Evolutionary conservation across 768 basidiomycete species (phyloP), one percentile per base, ranked within the genome.

Genomic region (Pluteus cervinus): DNA sequence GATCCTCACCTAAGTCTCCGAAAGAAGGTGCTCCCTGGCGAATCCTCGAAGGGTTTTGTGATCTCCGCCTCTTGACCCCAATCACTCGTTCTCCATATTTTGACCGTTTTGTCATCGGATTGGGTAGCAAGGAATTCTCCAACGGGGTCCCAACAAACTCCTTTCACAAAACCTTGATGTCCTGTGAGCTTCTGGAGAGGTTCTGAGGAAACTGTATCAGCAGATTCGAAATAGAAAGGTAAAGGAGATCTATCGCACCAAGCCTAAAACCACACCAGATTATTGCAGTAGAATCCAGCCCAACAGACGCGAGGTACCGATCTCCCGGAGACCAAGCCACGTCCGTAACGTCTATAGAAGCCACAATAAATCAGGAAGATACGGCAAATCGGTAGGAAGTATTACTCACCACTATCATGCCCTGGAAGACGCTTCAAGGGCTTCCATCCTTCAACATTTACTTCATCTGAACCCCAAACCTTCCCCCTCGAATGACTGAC

Each of bases 71-170:
- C 86, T 3, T 93, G 61, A 4, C 68, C 64, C 96, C 96, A 99
- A 48, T 94, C 90, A 6, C 78, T 81, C 0, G 94, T 94, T 47
- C 84, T 75, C 96, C 96, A 99, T 24, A 99, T 86, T 55, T 94
- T 96, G 44, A 98, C 90, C 4, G 90, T 83, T 55, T 87, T 79
- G 61, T 99, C 96, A 60, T 97, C 94, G 17, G 92, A 93, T 62
- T 94, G 80, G 28, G 94, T 97, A n/a, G 96, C 94, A 44, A 99
- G 78, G 54, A 83, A 97, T 61, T 97, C 87, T 31, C 96, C 96
- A 3, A 93, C 94, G 3, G 96, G 96, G 62, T 99, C 96, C 81
- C 94, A 99, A 54, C 90, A 93, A 34, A 99, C 89, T 41, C 96
- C 96, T 61, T 99, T 98, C 50, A 99, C 93, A 58, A 97, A 97